Evolutionary conservation across 2,329 filamentous ascomycete genomes (phyloP).

Genomic region (Rutstroemia sp.): DNA sequence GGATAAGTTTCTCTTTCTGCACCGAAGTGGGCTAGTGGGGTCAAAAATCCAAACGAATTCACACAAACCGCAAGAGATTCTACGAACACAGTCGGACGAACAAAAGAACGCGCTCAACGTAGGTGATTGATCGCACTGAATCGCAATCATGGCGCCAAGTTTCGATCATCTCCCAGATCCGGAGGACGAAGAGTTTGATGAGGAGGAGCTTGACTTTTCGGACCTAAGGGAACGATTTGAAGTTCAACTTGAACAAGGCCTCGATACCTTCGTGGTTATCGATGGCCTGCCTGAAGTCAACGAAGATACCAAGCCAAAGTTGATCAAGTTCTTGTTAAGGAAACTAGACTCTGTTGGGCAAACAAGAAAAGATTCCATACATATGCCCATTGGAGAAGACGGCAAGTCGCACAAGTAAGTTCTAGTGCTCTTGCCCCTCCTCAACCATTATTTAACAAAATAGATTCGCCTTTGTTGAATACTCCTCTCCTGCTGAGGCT

Average conservation of each 20-base stretch:
- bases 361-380: slow-evolving; percentile 78
- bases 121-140: slow-evolving; percentile 12
- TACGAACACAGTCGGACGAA: slow-evolving; percentile 3
- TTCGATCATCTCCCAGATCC: slow-evolving; percentile 91
- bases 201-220: slow-evolving; percentile 91
- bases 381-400: slow-evolving; percentile 88
- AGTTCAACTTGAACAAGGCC: slow-evolving; percentile 89
- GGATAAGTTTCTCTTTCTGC: background rate
- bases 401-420: slow-evolving; percentile 79
- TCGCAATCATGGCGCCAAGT: slow-evolving; percentile 75
- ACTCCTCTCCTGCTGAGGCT: slow-evolving; percentile 83
- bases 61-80: slow-evolving; percentile 7
- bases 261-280: slow-evolving; percentile 93
- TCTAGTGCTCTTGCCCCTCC: slow-evolving; percentile 4
- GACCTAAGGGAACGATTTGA: slow-evolving; percentile 93
- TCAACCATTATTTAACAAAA: background rate
- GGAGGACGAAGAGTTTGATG: slow-evolving; percentile 78
- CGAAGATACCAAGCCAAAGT: slow-evolving; percentile 86
- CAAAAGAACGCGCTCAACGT: slow-evolving; percentile 8
- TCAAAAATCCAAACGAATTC: slow-evolving; percentile 10
- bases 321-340: slow-evolving; percentile 92
- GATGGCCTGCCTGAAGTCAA: slow-evolving; percentile 87
- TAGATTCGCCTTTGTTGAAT: slow-evolving; percentile 97
- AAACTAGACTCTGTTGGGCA: slow-evolving; percentile 83
- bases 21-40: slow-evolving; percentile 10